A percentile compares a stretch with the other conserved stretches of the same genome.
phyloP scores from a whole-genome alignment of 2,329 filamentous ascomycete genomes.

The Coleophoma crateriformis region DNA sequence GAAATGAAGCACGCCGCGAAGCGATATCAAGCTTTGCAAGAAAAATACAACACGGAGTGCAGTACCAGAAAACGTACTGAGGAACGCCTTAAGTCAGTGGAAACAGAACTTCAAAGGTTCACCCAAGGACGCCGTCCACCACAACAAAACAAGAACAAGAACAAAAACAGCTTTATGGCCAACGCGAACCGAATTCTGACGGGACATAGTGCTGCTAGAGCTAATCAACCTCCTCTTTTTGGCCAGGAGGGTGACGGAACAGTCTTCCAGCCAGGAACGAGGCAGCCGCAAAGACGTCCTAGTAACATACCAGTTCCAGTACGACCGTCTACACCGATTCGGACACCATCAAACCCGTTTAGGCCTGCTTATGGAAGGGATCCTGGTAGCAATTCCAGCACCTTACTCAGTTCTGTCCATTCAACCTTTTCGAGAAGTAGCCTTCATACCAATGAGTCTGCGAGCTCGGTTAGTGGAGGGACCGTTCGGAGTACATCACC shows the following conservation, averaged over 20 bases:
- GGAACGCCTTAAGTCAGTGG: slow-evolving; percentile 7
- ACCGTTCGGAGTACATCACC: slow-evolving; percentile 9
- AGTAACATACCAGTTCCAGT: slow-evolving; percentile 7
- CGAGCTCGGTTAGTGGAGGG: slow-evolving; percentile 9
- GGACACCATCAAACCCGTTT: background rate
- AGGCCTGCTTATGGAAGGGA: background rate
- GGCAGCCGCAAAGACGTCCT: background rate
- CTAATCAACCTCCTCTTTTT: background rate
- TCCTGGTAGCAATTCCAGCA: slow-evolving; percentile 11
- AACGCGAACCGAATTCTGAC: background rate
- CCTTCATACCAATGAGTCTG: slow-evolving; percentile 7
- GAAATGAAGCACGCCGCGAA: slow-evolving; percentile 15
- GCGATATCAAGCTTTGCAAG: slow-evolving; percentile 13
- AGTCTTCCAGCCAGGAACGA: background rate
- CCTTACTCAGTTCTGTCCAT: slow-evolving; percentile 10
- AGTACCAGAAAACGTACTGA: slow-evolving; percentile 10
- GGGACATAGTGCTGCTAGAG: background rate
- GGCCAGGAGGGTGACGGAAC: background rate
- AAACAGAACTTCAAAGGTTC: slow-evolving; percentile 2
- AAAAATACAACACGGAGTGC: slow-evolving; percentile 13
- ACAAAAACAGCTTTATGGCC: background rate
- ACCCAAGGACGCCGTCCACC: background rate
- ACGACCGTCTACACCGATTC: slow-evolving; percentile 12
- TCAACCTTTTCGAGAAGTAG: slow-evolving; percentile 13
- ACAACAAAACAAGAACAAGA: slow-evolving; percentile 6